Conservation (phyloP, 1,139 yeast species). For the Arxiozyma telluris region DNA sequence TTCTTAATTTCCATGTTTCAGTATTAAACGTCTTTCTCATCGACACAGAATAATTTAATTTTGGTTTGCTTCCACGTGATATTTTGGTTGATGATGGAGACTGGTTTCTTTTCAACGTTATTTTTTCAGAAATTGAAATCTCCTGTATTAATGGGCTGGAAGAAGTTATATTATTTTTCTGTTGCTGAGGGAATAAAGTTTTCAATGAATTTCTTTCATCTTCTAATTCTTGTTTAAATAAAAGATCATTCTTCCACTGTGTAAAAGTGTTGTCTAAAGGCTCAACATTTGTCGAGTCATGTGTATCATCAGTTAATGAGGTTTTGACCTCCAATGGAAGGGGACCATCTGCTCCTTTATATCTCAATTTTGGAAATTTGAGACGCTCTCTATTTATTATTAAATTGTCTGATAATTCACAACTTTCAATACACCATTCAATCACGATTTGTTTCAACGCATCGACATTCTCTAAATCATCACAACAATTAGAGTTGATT, state of each 20-base stretch:
- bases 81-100: not conserved
- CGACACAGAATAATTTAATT: constrained; percentile 15
- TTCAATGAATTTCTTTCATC: constrained; percentile 4
- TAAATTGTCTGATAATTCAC: constrained; percentile 45
- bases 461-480: constrained; percentile 46
- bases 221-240: constrained; percentile 8
- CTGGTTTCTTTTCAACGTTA: not conserved
- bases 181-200: constrained; percentile 14
- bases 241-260: constrained; percentile 11
- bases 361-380: constrained; percentile 49
- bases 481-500: constrained; percentile 50
- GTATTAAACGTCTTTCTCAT: constrained; percentile 20
- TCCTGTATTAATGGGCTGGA: constrained; percentile 20
- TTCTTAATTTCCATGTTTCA: constrained; percentile 16
- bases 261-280: constrained; percentile 2
- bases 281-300: not conserved
- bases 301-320: not conserved
- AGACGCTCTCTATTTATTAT: constrained; percentile 33
- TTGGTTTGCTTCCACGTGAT: constrained; percentile 3
- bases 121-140: constrained; percentile 5
- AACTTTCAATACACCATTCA: constrained; percentile 52
- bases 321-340: not conserved
- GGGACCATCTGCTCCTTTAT: constrained; percentile 42
- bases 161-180: not conserved
- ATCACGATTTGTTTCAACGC: constrained; percentile 32